Base-by-base conservation (phyloP, 2,329 filamentous ascomycete species). In the Pseudopyrenochaeta lycopersici region DNA sequence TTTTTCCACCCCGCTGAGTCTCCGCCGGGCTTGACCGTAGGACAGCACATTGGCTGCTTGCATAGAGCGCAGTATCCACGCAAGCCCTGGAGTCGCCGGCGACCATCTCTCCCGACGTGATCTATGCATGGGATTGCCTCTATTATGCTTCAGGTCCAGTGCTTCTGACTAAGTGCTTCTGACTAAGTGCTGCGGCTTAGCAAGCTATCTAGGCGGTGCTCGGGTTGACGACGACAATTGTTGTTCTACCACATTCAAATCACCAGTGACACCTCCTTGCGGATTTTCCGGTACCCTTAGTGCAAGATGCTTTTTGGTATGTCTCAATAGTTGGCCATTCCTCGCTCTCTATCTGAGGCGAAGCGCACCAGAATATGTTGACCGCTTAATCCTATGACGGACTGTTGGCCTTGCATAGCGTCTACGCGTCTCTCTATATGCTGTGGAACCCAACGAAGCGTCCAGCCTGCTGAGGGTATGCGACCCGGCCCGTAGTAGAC, bases 371-470 rank as follows among this genome's bases (percentile, higher is more conserved):
- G 15, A 2, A n/a, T 9, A 40, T 21, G 14, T 33, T 54, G 45
- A 54, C 49, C 43, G 46, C 51, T 44, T 39, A 20, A 39, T 36
- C 23, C 17, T 35, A 36, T 18, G 7, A 32, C 51, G 40, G 31
- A 35, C 15, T 39, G 46, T 41, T 49, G 35, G 50, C 52, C 51
- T 57, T 56, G 55, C 54, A 56, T 60, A 42, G 35, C 45, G 48
- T 54, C 49, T 42, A 56, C 56, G 57, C 52, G 62, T 56, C 53
- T 54, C 46, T 45, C 39, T 29, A 53, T 43, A 58, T 35, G 56
- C 52, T 35, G 64, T 65, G 60, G 31, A 59, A 65, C 58, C 54
- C 55, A 65, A 60, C 56, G 38, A 49, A 57, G 54, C 45, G 45
- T 41, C 43, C 43, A 46, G 15, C 40, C 18, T 38, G 50, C 38